These are phyloP conservation scores for Ganoderma sinense DNA, from an alignment of 1,284 basidiomycete genomes.

Conservation along the genomic window DNA sequence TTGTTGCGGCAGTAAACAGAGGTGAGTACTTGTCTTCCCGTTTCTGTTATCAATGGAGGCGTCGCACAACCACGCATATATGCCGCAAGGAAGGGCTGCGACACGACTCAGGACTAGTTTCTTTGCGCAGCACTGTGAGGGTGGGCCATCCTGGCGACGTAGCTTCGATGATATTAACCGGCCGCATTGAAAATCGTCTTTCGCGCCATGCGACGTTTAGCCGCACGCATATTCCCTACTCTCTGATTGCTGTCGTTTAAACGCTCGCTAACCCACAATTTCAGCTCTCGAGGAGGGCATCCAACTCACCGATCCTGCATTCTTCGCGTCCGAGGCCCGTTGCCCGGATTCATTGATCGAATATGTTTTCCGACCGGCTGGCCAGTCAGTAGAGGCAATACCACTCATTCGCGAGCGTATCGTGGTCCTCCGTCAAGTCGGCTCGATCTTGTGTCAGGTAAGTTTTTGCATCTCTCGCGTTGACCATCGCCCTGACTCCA, in stretches of 20 bases:
- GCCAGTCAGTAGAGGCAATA: slow-evolving; percentile 63
- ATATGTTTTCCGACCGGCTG: slow-evolving; percentile 68
- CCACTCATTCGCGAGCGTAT: slow-evolving; percentile 76
- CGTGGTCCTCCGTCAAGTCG: slow-evolving; percentile 75
- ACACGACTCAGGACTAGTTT: neutral
- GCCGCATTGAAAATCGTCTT: neutral
- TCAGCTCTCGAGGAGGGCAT: slow-evolving; percentile 67
- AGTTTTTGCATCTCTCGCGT: slow-evolving; percentile 31
- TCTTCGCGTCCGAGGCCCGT: slow-evolving; percentile 69
- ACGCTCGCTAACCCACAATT: neutral
- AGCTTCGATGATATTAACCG: no score
- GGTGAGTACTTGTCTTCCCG: slow-evolving; percentile 51
- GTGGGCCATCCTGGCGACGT: no score
- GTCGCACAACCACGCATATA: neutral
- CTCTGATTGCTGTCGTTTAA: neutral
- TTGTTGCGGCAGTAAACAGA: slow-evolving; percentile 79
- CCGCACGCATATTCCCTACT: neutral
- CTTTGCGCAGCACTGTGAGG: no score
- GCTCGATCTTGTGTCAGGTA: slow-evolving; percentile 71
- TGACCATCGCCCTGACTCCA: neutral
- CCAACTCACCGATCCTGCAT: slow-evolving; percentile 77
- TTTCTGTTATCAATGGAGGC: neutral
- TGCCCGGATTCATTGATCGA: slow-evolving; percentile 75
- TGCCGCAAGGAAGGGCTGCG: no score
- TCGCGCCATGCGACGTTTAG: neutral